Conservation (phyloP, 1,284 basidiomycete species). For the Trametes sp. region DNA sequence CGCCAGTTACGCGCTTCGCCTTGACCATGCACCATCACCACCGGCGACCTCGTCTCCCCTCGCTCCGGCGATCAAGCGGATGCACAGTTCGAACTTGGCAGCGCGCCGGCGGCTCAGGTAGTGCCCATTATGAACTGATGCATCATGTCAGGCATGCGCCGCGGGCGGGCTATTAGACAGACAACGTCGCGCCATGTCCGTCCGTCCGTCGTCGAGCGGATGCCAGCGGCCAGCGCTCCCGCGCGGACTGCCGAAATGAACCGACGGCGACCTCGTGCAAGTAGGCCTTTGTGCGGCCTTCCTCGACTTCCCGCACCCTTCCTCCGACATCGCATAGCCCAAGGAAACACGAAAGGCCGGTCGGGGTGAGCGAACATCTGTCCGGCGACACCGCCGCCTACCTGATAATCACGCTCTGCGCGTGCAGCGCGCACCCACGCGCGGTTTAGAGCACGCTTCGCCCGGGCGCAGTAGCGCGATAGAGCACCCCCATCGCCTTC, state of each 20-base stretch:
- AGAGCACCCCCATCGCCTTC: background rate
- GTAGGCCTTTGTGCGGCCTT: background rate
- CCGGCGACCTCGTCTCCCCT: background rate
- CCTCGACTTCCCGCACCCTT: no score
- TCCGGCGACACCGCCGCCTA: background rate
- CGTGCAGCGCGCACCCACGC: background rate
- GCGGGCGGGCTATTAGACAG: no score
- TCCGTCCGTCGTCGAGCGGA: no score
- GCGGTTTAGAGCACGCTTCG: constrained; percentile 7
- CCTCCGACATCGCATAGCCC: background rate
- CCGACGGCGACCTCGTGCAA: background rate
- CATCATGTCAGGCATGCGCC: background rate
- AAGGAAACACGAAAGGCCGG: no score
- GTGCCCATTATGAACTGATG: background rate
- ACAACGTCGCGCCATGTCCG: no score
- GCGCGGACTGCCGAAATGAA: background rate
- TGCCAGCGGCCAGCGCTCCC: no score
- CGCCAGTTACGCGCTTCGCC: background rate
- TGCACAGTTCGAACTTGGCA: background rate
- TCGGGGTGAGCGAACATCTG: no score
- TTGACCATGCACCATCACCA: background rate
- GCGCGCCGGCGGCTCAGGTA: no score
- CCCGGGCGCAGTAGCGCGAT: background rate
- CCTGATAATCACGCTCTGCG: background rate
- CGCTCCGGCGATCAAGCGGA: constrained; percentile 11